Evolutionary conservation across 1,284 basidiomycete genomes (phyloP).

Genomic region (Pterulicium gracile): DNA sequence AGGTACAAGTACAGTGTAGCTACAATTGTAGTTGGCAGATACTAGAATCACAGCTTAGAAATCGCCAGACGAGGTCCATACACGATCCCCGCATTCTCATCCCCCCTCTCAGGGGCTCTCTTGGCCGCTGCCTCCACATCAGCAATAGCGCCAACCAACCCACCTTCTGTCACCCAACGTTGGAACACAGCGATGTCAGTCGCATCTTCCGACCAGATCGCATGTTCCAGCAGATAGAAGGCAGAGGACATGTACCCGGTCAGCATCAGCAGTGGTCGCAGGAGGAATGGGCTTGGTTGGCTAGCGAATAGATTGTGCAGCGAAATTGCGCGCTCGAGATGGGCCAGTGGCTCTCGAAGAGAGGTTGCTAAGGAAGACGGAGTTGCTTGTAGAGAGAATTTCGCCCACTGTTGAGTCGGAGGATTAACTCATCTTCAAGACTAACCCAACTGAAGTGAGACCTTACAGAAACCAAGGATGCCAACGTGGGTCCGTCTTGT

Average conservation of each 20-base stretch:
- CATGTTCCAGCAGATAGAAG: slow-evolving; percentile 53
- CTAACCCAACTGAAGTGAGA: background rate
- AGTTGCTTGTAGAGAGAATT: slow-evolving; percentile 29
- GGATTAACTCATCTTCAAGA: no score
- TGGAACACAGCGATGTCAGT: slow-evolving; percentile 42
- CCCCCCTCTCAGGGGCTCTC: slow-evolving; percentile 18
- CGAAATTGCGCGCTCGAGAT: slow-evolving; percentile 23
- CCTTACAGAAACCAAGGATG: slow-evolving; percentile 24
- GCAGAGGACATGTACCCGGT: slow-evolving; percentile 41
- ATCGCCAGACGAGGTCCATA: no score
- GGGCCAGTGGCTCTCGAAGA: slow-evolving; percentile 18
- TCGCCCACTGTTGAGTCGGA: slow-evolving; percentile 40
- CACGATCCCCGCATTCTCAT: slow-evolving; percentile 26
- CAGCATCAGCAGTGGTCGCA: slow-evolving; percentile 46
- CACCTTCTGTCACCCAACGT: slow-evolving; percentile 48
- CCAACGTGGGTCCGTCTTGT: slow-evolving; percentile 25
- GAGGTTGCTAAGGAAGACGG: slow-evolving; percentile 20
- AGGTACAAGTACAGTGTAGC: no score
- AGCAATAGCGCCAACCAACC: slow-evolving; percentile 26
- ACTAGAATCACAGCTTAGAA: no score
- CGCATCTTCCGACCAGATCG: slow-evolving; percentile 38
- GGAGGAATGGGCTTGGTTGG: slow-evolving; percentile 25
- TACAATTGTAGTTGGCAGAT: no score
- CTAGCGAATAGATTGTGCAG: slow-evolving; percentile 27
- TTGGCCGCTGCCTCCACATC: slow-evolving; percentile 28